Base-by-base conservation (phyloP, 306 rosid genomes). In the Prinsepia uniflora region DNA sequence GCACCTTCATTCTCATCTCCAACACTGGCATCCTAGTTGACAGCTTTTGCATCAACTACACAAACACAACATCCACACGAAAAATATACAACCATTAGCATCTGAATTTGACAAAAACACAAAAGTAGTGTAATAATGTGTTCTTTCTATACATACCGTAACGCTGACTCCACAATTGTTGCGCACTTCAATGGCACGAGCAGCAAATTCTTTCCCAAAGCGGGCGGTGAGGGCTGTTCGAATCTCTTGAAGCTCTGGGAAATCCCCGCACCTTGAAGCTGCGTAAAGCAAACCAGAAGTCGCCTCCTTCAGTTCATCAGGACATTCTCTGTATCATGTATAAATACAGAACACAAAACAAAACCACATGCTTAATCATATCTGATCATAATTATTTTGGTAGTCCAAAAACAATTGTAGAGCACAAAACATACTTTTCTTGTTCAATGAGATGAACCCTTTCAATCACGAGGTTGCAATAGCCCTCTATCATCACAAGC, bases 201-300 rank as follows among this genome's bases (percentile, higher is more conserved):
- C 78, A 49, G 91, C 81, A 56, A 90, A 89, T 24, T 89, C 96
- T 74, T 87, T 90, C 39, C 98, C 98, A 70, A 79, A 89, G 9
- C 87, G 88, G 36, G 90, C 57, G 0, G 86, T 87, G 68, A 90
- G 76, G 44, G 83, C 63, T 1, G 74, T 24, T 4, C 98, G 95
- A 76, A 90, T 94, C 85, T 93, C 88, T 50, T 77, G 88, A 68
- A 90, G 93, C 86, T 94, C 98, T 0, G 97, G 98, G 65, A 94
- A 94, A 70, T 94, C 98, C 74, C 98, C 98, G 34, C 97, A 91
- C 68, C 98, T 90, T 1, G 96, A 89, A 55, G 97, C 85, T 12
- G 95, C 91, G 57, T 73, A 90, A 52, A 94, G 70, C 78, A 90
- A 53, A 14, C 97, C 85, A 4, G 98, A 84, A 34, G 77, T 78